A percentile compares a stretch with the other conserved stretches of the same genome.
phyloP scores from a whole-genome alignment of 2,329 filamentous ascomycete genomes.

The Tolypocladium paradoxum region DNA sequence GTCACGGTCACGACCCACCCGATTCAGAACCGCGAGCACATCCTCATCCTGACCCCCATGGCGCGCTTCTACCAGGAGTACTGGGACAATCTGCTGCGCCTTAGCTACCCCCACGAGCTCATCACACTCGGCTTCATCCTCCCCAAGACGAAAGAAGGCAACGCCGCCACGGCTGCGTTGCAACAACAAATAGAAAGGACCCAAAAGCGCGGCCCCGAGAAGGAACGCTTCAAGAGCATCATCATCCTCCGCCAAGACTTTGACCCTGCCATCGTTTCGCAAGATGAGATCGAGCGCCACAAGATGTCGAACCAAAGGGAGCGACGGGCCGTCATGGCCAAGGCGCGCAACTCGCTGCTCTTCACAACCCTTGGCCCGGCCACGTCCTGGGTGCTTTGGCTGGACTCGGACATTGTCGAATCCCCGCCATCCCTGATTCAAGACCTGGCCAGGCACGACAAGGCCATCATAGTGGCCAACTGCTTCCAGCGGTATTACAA shows the following conservation, averaged over 20 bases:
- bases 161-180: slow-evolving; percentile 69
- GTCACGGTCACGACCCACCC: slow-evolving; percentile 73
- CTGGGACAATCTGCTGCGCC: slow-evolving; percentile 82
- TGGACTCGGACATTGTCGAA: slow-evolving; percentile 87
- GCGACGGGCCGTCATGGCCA: slow-evolving; percentile 80
- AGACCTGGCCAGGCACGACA: slow-evolving; percentile 78
- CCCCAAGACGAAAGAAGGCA: slow-evolving; percentile 86
- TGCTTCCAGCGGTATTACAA: slow-evolving; percentile 85
- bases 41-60: slow-evolving; percentile 88
- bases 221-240: slow-evolving; percentile 79
- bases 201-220: slow-evolving; percentile 64
- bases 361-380: slow-evolving; percentile 88
- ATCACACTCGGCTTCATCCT: slow-evolving; percentile 95
- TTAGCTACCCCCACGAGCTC: slow-evolving; percentile 85
- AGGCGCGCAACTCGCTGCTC: slow-evolving; percentile 84
- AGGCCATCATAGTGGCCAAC: slow-evolving; percentile 88
- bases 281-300: slow-evolving; percentile 81
- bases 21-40: slow-evolving; percentile 66
- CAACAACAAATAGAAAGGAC: slow-evolving; percentile 79
- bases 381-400: slow-evolving; percentile 94
- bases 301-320: slow-evolving; percentile 84
- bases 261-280: slow-evolving; percentile 67
- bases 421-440: slow-evolving; percentile 78
- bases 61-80: slow-evolving; percentile 88
- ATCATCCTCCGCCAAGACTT: slow-evolving; percentile 95